Conservation (phyloP, 306 rosid genomes). For the Fagus crenata region DNA sequence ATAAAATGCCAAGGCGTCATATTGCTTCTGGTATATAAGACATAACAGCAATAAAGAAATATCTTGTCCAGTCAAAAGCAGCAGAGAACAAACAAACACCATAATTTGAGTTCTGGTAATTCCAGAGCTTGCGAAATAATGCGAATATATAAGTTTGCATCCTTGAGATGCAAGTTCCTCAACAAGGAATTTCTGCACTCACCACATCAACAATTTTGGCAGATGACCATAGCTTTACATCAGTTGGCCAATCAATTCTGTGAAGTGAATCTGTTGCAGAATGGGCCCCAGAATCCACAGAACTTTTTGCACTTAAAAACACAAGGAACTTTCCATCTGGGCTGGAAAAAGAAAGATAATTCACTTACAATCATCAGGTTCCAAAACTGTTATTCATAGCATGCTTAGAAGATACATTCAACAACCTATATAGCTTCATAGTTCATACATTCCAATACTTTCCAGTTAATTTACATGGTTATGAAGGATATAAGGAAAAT, state of each 20-base stretch:
- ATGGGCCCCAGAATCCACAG: constrained; percentile 87
- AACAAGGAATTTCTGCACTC: constrained; percentile 30
- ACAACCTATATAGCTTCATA: constrained; percentile 6
- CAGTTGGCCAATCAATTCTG: constrained; percentile 73
- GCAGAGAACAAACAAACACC: background rate
- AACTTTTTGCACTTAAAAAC: constrained; percentile 68
- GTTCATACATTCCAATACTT: constrained; percentile 7
- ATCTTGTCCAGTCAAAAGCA: background rate
- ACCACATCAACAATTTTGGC: constrained; percentile 61
- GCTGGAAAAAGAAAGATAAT: constrained; percentile 46
- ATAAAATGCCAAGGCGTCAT: background rate
- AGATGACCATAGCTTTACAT: constrained; percentile 42
- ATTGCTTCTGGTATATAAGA: background rate
- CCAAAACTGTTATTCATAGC: constrained; percentile 2
- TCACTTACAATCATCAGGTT: constrained; percentile 17
- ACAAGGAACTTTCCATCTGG: constrained; percentile 74
- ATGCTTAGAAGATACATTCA: constrained; percentile 8
- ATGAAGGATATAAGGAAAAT: constrained; percentile 8
- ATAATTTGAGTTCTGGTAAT: background rate
- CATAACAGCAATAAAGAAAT: background rate
- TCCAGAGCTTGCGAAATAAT: background rate
- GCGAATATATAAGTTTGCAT: background rate
- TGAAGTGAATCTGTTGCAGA: constrained; percentile 81
- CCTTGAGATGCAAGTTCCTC: background rate
- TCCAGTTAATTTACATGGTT: background rate